phyloP scores from a whole-genome alignment of 805 yeast genomes.

The Saturnispora sekii region DNA sequence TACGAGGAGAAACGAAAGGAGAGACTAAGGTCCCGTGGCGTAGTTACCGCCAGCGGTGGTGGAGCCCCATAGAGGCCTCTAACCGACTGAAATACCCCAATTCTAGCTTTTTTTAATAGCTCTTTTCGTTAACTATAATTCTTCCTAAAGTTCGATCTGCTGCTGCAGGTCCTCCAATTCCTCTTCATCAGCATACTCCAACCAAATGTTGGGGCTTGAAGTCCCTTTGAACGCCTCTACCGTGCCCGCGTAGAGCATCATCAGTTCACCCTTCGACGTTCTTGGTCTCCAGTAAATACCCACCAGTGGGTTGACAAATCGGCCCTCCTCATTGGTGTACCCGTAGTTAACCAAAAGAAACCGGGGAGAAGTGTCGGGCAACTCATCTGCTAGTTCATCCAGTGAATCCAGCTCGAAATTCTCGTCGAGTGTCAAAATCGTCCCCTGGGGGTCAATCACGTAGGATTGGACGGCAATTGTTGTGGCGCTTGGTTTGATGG shows the following conservation, averaged over 20 bases:
- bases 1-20: conserved; percentile 22
- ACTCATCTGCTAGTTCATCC: conserved; percentile 59
- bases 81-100: not conserved
- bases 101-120: not conserved
- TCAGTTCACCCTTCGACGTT: conserved; percentile 69
- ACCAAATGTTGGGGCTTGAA: conserved; percentile 61
- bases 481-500: conserved; percentile 49
- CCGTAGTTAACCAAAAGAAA: conserved; percentile 73
- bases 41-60: too few relatives aligned
- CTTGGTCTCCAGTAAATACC: conserved; percentile 84
- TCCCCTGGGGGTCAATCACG: conserved; percentile 45
- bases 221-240: conserved; percentile 68
- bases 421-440: conserved; percentile 42
- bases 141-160: conserved; percentile 17
- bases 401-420: conserved; percentile 36
- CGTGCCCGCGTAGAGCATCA: conserved; percentile 90
- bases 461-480: conserved; percentile 53
- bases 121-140: not conserved
- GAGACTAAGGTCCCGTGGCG: conserved; percentile 11
- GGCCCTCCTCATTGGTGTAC: conserved; percentile 52
- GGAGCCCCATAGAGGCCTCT: too few relatives aligned
- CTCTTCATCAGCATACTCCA: conserved; percentile 58
- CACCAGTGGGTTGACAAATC: conserved; percentile 64
- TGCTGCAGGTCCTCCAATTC: conserved; percentile 54
- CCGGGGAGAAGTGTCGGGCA: conserved; percentile 78